phyloP scores from a whole-genome alignment of 140 eudicot species.

The Oenanthe javanica region DNA sequence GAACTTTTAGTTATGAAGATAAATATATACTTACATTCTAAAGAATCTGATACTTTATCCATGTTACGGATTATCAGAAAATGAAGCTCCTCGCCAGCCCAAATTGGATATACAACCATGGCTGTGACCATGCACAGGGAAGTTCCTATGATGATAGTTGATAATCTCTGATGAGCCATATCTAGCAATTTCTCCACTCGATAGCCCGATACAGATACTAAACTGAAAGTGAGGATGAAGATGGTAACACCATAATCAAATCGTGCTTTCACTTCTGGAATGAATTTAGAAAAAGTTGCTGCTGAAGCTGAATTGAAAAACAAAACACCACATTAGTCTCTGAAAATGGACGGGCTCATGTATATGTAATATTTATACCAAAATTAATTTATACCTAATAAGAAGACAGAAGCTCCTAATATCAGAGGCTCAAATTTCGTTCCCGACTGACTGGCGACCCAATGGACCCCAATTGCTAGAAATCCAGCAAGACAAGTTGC shows the following conservation, averaged over 20 bases:
- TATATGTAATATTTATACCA: neutral
- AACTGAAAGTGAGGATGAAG: constrained; percentile 89
- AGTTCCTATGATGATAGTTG: constrained; percentile 80
- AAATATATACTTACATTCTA: constrained; percentile 48
- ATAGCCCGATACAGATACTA: constrained; percentile 83
- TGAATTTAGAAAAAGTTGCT: constrained; percentile 75
- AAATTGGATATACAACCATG: constrained; percentile 73
- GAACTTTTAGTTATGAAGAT: neutral
- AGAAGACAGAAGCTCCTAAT: constrained; percentile 52
- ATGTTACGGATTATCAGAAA: constrained; percentile 47
- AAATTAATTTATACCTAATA: constrained; percentile 30
- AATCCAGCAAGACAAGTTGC: constrained; percentile 59
- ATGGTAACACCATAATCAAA: constrained; percentile 82
- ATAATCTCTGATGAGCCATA: constrained; percentile 63
- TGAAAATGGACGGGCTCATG: neutral
- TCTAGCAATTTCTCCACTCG: constrained; percentile 65
- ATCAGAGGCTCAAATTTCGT: constrained; percentile 41
- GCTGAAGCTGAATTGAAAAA: constrained; percentile 47
- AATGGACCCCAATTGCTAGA: constrained; percentile 59
- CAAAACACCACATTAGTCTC: neutral
- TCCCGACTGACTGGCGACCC: constrained; percentile 54
- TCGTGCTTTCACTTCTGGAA: constrained; percentile 72
- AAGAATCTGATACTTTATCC: constrained; percentile 65
- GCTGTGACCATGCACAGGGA: constrained; percentile 62
- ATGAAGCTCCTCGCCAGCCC: constrained; percentile 94